Base-by-base conservation (phyloP, 495 filamentous ascomycete genomes). In the Thermothielavioides terrestris region DNA sequence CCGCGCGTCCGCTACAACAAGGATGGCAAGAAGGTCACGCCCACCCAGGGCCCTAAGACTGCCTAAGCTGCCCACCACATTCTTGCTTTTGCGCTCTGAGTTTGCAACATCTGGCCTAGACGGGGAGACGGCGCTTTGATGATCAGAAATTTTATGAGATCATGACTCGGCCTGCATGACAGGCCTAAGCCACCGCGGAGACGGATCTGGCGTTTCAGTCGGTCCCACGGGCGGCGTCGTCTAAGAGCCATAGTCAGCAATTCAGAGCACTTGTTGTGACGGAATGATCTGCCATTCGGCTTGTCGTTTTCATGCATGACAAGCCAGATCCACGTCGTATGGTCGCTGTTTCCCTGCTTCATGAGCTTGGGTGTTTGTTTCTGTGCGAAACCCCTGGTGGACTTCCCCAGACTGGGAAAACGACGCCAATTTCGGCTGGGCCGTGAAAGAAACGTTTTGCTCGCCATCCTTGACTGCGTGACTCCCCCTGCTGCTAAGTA, bases 21-120 rank as follows among this genome's bases (percentile, higher is more conserved):
- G 84, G 92, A 99, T 71, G 92, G 92, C 78, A 99, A 99, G 86
- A 99, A 97, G 84, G 81, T 99, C 70, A 88, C 82, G 74, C 90
- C 94, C 51, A 89, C 87, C 71, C 85, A 91, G 63, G 64, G 59
- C 57, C 61, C 68, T 54, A 76, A 75, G 71, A 65, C 68, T 40
- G 46, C 59, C 32, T 66, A 62, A 46, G 43, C 39, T 18, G 44
- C 18, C 12, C 11, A 15, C 25, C 17, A 27, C 34, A 27, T 54
- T 55, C 50, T 56, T 59, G 53, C 45, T 46, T 58, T 42, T 57
- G 52, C 57, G 60, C 56, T 65, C 53, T 49, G 55, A 46, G 35
- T 55, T 61, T 57, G 62, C 58, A 55, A 49, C 53, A 59, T 63
- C 51, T 36, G 54, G 58, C 40, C 47, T 57, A 36, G 28, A n/a